Base-by-base conservation (phyloP, 2,329 filamentous ascomycete genomes). In the Ophiostoma sp. region DNA sequence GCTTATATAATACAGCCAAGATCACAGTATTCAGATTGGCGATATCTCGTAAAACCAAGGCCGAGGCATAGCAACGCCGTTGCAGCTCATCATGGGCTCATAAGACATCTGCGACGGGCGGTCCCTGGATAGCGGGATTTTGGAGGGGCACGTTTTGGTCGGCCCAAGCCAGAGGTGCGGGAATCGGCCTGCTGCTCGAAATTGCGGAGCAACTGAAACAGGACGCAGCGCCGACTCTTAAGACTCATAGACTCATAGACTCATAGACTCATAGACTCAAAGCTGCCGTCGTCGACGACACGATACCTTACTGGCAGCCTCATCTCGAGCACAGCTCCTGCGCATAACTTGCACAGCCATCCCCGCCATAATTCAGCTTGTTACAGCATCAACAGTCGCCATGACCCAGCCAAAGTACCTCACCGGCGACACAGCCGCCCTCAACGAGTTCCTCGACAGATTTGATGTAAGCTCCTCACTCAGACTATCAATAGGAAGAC, bases 381-480 rank as follows among this genome's bases (percentile, higher is more conserved):
- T 12, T 55, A 55, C 27, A n/a, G 49, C 63, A n/a, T 42, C 27
- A 11, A n/a, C 9, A 41, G 36, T 4, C n/a, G 5, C 62, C 38
- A 71, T 71, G 70, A 45, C 65, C 5, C 41, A 40, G 18, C 67
- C 86, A n/a, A 84, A 84, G 72, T 84, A 93, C 76, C 83, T 99
- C 72, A 94, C 89, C 49, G 93, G 93, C 77, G 88, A 98, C 76
- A 84, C 85, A 72, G 81, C 85, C 69, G 91, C 86, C 62, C 91
- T 97, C 73, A 85, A 89, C 65, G 88, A 89, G 66, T 99, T 99
- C 77, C 82, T 99, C 70, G 89, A 92, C 79, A 87, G 87, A 76
- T 99, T 97, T 76, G 95, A 99, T 82, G 95, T 97, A 80, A 80
- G 92, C 14, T 36, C 4, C 42, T 18, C 44, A 36, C 41, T 18